Evolutionary conservation across 495 filamentous ascomycete species (phyloP), one percentile per base, ranked within the genome.

Genomic region (Aspergillus campestris): DNA sequence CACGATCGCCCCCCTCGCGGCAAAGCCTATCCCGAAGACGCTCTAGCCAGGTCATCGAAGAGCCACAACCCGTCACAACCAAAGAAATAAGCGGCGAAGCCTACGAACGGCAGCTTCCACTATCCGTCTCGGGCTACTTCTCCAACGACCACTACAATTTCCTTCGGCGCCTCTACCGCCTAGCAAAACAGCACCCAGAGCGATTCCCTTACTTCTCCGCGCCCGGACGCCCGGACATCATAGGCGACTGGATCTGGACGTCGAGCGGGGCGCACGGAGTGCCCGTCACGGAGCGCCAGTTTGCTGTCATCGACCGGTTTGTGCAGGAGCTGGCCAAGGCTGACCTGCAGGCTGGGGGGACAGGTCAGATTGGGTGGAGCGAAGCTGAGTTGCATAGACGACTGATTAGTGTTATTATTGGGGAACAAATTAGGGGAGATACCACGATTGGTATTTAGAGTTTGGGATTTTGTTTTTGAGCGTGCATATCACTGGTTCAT

Each of bases 221-320:
- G 10, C 49, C 57, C 9, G 58, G 60, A 11, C 69, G 68, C 36
- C 54, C 62, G 31, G 55, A 63, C 12, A 72, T 72, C 38, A 61
- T 72, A 31, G 67, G 70, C 27, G 67, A 72, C 57, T 70, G 65
- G 58, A 66, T 72, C 18, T 72, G 67, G 67, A 70, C 66, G 1
- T 69, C 67, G 14, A 63, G 71, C 50, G 65, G 65, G 11, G 54
- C 50, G 38, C 61, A 70, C 44, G 70, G 69, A 39, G 63, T 70
- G 4, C 67, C 67, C 12, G 65, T 72, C 49, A 69, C 69, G 8
- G 65, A 71, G 56, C 56, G 61, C 13, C 69, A 72, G 44, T 73
- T 72, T 56, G 63, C 67, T 13, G 64, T 73, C 31, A 60, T 73
- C 18, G 60, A 73, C 50, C 59, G 62, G 42, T 73, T 73, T 55